phyloP scores from a whole-genome alignment of 495 filamentous ascomycete genomes.

The Friedmanniomyces simplex region DNA sequence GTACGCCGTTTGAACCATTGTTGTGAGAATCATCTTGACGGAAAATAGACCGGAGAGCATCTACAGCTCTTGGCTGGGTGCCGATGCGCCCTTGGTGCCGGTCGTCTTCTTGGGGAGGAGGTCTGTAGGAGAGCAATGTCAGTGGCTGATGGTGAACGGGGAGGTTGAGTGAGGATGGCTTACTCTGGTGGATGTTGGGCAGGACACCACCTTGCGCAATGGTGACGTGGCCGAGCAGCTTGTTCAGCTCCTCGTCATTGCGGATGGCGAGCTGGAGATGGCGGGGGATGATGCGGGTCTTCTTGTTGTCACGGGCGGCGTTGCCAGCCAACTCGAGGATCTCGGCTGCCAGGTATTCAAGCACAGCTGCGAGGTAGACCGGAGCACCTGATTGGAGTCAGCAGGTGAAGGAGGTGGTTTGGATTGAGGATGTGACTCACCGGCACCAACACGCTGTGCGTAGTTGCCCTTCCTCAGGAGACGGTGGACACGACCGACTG shows the following conservation, averaged over 20 bases:
- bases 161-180: conserved; percentile 31
- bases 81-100: conserved; percentile 73
- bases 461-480: conserved; percentile 99
- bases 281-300: conserved; percentile 99
- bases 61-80: conserved; percentile 83
- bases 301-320: conserved; percentile 99
- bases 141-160: conserved; percentile 26
- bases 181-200: conserved; percentile 97
- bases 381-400: conserved; percentile 59
- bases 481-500: conserved; percentile 99
- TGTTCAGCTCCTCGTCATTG: conserved; percentile 99
- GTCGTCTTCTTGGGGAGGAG: conserved; percentile 93
- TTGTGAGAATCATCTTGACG: conserved; percentile 18
- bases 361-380: conserved; percentile 94
- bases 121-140: conserved; percentile 48
- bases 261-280: conserved; percentile 99
- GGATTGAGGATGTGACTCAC: conserved; percentile 36
- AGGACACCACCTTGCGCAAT: conserved; percentile 99
- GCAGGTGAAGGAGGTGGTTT: background rate
- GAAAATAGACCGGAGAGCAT: conserved; percentile 48
- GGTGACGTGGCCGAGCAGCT: conserved; percentile 96
- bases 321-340: conserved; percentile 98
- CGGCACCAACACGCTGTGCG: conserved; percentile 97
- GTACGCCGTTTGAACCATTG: conserved; percentile 9
- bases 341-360: conserved; percentile 97